Base-by-base conservation (phyloP, 805 yeast species). In the Yamadazyma tumulicola region DNA sequence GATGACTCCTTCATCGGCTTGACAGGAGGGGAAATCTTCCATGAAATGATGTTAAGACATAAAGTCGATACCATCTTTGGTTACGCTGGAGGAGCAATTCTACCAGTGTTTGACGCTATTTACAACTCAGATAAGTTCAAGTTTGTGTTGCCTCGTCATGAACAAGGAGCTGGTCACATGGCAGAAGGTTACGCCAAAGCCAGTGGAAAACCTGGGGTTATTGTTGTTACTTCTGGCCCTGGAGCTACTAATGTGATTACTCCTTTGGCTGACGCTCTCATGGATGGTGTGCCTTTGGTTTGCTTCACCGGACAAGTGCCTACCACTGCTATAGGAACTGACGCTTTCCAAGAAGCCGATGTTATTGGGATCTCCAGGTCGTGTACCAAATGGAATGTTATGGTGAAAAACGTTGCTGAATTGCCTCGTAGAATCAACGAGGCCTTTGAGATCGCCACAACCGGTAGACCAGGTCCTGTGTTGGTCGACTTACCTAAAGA, bases 91-190 rank as follows among this genome's bases (percentile, higher is more conserved):
- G 98, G 98, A 59, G 98, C 98, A 48, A 93, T 93, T 54, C 74
- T 93, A 52, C 97, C 98, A 10, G 98, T 93, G 17, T 93, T 84
- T 57, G 98, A 93, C 59, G 97, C 97, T 48, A 93, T 93, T 49
- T 85, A 83, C 72, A 84, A 91, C 68, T 85, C 96, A 14, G 79
- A 81, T 38, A 77, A 84, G 54, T 91, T 93, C 73, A 78, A 81
- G 49, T 93, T 93, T 57, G 85, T 93, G 37, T 69, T 93, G 45
- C 98, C 98, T 31, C 77, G 94, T 53, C 97, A 93, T 61, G 98
- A 93, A 64, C 98, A 93, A 67, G 98, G 98, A 59, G 98, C 97
- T 12, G 98, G 98, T 34, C 98, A 93, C 65, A 93, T 93, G 97
- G 98, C 98, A 37, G 97, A 93, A 67, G 98, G 98, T 41, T 93